Base-by-base conservation (phyloP, 1,284 basidiomycete species). In the Ceraceosorus guamensis region DNA sequence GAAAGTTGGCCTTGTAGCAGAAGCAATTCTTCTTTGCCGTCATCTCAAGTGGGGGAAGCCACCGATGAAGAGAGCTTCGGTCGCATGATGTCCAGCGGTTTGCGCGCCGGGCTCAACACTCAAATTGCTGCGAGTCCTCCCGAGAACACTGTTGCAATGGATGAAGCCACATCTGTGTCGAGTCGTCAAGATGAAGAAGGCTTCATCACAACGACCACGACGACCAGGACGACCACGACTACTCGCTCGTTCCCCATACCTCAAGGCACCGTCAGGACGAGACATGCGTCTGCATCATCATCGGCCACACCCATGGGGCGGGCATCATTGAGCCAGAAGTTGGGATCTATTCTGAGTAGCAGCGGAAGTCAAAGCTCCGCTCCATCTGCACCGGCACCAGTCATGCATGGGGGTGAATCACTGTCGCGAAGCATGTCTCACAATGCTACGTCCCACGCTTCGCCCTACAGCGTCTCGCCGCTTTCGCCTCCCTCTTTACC, bases 1-100 rank as follows among this genome's bases (percentile, higher is more conserved):
- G 67, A 69, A 43, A 62, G 58, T 46, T 69, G 67, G 67, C 67
- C 67, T 6, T 62, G 57, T 24, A 65, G 62, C 48, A 55, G 65
- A 46, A 46, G 37, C 37, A 8, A 8, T 41, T 41, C 37, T n/a
- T 8, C 8, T n/a, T 8, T 41, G 37, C 8, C 37, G 8, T n/a
- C 37, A n/a, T n/a, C 37, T 41, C n/a, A n/a, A n/a, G 37, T 41
- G 8, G 37, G 37, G 8, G 37, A 41, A n/a, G 37, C 37, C 8
- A n/a, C n/a, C 37, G 37, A 41, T n/a, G 37, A 41, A n/a, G 37
- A 41, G n/a, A n/a, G 8, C 37, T 41, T 41, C 8, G n/a, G 37
- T n/a, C 37, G 37, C 37, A 41, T 41, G 37, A 8, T 41, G 8
- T 41, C 37, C n/a, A n/a, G n/a, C 8, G 37, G 37, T n/a, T n/a